These are phyloP conservation scores for Meredithiella fracta DNA, from an alignment of 2,329 filamentous ascomycete species.

Conservation along the genomic window DNA sequence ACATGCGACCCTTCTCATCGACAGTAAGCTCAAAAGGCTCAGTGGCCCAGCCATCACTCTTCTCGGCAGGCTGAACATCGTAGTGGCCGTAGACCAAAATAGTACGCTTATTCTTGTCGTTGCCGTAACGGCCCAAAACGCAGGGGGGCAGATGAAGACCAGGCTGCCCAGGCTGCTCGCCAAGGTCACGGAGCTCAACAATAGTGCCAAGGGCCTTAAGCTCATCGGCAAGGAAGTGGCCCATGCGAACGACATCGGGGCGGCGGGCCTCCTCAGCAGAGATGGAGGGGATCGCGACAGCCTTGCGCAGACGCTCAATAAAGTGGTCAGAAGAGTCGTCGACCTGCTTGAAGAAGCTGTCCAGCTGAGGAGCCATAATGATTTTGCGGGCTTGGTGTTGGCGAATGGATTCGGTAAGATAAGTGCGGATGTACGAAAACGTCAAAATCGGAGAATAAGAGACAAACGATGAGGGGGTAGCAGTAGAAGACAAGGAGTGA, in stretches of 20 bases:
- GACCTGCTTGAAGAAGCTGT: conserved; percentile 85
- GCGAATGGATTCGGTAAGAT: conserved; percentile 37
- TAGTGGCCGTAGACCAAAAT: conserved; percentile 98
- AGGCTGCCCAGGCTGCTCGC: conserved; percentile 83
- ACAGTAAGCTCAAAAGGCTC: conserved; percentile 82
- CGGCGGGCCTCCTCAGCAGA: conserved; percentile 81
- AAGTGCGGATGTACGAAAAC: conserved; percentile 22
- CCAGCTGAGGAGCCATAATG: conserved; percentile 71
- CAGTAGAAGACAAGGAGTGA: conserved; percentile 5
- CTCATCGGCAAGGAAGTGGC: conserved; percentile 71
- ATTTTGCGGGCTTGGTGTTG: conserved; percentile 44
- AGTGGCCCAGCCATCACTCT: conserved; percentile 88
- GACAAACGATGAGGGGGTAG: conserved; percentile 6
- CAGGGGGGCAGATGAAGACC: conserved; percentile 84
- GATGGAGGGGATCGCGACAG: conserved; percentile 90
- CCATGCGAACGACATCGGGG: conserved; percentile 92
- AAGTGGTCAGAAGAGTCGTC: conserved; percentile 64
- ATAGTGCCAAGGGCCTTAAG: conserved; percentile 69
- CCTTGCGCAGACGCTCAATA: conserved; percentile 77
- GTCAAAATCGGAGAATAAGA: conserved; percentile 10
- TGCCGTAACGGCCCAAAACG: conserved; percentile 80
- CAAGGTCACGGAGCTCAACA: conserved; percentile 72
- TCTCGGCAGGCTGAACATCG: conserved; percentile 88
- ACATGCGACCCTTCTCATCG: conserved; percentile 88
- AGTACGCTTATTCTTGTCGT: conserved; percentile 80